These are phyloP conservation scores for Ophiostoma montium DNA, from an alignment of 2,329 filamentous ascomycete species.

Conservation along the genomic window DNA sequence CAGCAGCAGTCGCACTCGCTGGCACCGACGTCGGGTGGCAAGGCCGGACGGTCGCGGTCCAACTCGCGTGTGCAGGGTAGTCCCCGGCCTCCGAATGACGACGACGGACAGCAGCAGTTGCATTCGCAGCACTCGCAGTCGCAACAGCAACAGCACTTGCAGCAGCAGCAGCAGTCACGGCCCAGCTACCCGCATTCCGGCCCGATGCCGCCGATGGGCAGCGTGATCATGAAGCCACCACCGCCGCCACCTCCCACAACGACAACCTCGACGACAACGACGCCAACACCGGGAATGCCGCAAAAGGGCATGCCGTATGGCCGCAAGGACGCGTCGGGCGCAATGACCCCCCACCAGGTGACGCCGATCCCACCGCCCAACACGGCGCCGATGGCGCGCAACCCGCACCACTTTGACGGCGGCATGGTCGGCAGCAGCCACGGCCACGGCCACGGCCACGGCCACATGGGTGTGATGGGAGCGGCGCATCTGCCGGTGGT, in stretches of 20 bases:
- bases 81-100: slow-evolving; percentile 5
- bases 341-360: background rate
- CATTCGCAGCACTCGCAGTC: too few relatives aligned
- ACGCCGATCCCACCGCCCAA: background rate
- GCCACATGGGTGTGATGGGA: too few relatives aligned
- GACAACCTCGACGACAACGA: too few relatives aligned
- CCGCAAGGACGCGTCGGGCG: background rate
- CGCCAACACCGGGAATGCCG: too few relatives aligned
- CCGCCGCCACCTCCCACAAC: too few relatives aligned
- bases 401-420: background rate
- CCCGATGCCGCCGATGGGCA: too few relatives aligned
- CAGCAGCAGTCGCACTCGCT: background rate
- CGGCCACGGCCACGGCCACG: too few relatives aligned
- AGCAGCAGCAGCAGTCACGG: background rate
- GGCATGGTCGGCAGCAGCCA: too few relatives aligned
- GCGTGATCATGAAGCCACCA: too few relatives aligned
- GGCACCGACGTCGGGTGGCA: slow-evolving; percentile 30
- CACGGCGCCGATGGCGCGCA: background rate
- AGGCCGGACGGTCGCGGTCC: slow-evolving; percentile 37
- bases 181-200: too few relatives aligned
- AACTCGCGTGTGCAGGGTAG: slow-evolving; percentile 31
- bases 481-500: background rate
- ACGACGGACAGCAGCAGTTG: background rate
- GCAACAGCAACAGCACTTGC: background rate
- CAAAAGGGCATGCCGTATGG: background rate